Evolutionary conservation across 2,329 filamentous ascomycete genomes (phyloP).

Genomic region (Mycosphaerella sp.): DNA sequence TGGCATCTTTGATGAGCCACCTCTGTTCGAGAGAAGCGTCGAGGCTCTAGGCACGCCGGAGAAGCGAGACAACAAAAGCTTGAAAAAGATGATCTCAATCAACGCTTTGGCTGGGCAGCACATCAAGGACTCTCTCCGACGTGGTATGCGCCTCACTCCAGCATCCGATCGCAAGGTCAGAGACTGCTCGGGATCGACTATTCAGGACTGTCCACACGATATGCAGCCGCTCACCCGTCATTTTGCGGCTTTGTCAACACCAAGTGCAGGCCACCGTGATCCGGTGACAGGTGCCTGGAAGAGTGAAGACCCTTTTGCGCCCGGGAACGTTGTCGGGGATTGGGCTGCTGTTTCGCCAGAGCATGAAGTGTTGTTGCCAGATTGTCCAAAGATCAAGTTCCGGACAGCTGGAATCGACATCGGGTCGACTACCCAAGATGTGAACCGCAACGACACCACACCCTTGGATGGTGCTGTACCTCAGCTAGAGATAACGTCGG

Average conservation of each 20-base stretch:
- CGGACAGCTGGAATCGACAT: constrained; percentile 5
- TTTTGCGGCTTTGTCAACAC: constrained; percentile 5
- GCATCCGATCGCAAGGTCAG: background rate
- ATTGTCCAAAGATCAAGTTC: constrained; percentile 17
- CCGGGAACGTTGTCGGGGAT: constrained; percentile 12
- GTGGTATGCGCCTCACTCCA: constrained; percentile 7
- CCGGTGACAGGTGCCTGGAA: constrained; percentile 14
- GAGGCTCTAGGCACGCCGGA: constrained; percentile 16
- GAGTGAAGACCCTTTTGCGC: constrained; percentile 22
- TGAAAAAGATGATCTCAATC: constrained; percentile 26
- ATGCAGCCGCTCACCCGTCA: constrained; percentile 20
- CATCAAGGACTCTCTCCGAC: constrained; percentile 1
- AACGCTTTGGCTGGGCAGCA: constrained; percentile 25
- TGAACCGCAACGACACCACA: background rate
- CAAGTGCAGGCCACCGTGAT: constrained; percentile 12
- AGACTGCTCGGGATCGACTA: constrained; percentile 8
- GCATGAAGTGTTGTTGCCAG: constrained; percentile 11
- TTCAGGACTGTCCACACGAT: constrained; percentile 11
- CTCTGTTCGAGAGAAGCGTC: constrained; percentile 28
- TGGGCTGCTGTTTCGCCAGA: background rate
- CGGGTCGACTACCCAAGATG: background rate
- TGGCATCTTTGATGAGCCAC: constrained; percentile 16
- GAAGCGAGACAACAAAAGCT: constrained; percentile 16
- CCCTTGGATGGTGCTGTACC: background rate
- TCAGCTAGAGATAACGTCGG: background rate